Percentiles rank a stretch among this genome's conserved stretches.
phyloP scores from a whole-genome alignment of 2,329 filamentous ascomycete genomes.

The Xylariaceae sp. region DNA sequence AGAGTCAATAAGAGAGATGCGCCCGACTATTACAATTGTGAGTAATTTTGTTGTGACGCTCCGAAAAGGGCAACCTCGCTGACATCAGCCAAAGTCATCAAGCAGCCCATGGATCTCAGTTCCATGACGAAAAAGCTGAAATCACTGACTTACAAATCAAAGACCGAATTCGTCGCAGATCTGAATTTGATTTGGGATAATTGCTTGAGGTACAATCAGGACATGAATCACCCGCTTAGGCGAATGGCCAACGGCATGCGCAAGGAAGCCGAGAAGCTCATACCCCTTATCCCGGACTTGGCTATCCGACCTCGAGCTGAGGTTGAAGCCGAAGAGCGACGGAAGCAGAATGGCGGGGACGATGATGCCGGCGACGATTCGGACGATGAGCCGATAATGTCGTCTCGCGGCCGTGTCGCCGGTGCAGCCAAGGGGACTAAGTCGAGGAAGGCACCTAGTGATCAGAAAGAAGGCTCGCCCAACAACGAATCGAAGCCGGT shows the following conservation, averaged over 20 bases:
- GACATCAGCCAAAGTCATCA: constrained; percentile 62
- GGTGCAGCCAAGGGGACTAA: constrained; percentile 73
- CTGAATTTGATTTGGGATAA: constrained; percentile 96
- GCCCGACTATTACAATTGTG: constrained; percentile 88
- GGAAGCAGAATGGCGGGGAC: constrained; percentile 79
- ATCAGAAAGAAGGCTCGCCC: constrained; percentile 74
- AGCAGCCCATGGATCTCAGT: constrained; percentile 95
- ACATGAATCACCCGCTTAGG: constrained; percentile 77
- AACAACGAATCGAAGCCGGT: constrained; percentile 67
- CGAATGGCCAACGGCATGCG: constrained; percentile 95
- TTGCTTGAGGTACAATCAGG: constrained; percentile 91
- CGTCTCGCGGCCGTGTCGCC: constrained; percentile 85
- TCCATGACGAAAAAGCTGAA: constrained; percentile 98
- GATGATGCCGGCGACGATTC: constrained; percentile 83
- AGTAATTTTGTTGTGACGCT: constrained; percentile 34
- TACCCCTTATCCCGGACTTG: constrained; percentile 90
- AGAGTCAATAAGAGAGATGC: constrained; percentile 96
- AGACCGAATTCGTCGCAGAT: constrained; percentile 90
- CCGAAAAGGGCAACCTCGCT: constrained; percentile 10
- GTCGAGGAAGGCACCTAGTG: constrained; percentile 66
- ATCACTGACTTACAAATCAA: constrained; percentile 71
- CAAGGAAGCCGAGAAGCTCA: constrained; percentile 94
- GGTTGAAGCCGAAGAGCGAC: constrained; percentile 80
- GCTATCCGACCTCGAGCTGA: constrained; percentile 85
- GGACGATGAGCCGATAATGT: constrained; percentile 97